Conservation (phyloP, 345 rosid genomes). For the Acer yangbiense region DNA sequence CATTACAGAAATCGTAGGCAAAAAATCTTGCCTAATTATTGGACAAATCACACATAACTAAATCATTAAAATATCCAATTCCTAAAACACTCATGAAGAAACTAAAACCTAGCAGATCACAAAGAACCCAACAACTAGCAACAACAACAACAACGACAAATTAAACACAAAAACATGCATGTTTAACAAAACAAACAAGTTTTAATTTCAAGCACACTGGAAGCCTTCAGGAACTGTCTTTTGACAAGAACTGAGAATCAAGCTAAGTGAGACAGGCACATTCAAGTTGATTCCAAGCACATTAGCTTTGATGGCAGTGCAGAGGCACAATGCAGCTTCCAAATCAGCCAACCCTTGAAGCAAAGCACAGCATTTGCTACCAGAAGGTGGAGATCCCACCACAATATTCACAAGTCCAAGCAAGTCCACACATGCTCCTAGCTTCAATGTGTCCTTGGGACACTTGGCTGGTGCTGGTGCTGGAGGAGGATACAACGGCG, state of each 20-base stretch:
- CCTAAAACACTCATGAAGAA: neutral
- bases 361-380: constrained; percentile 50
- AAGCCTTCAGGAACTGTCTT: constrained; percentile 50
- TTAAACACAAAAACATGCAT: neutral
- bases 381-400: constrained; percentile 39
- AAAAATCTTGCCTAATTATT: neutral
- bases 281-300: constrained; percentile 53
- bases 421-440: constrained; percentile 51
- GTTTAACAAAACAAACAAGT: neutral
- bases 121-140: neutral
- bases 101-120: neutral
- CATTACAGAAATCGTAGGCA: neutral
- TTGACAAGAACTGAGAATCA: constrained; percentile 44
- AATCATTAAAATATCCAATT: neutral
- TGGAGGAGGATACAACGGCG: constrained; percentile 4
- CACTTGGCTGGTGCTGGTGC: constrained; percentile 26
- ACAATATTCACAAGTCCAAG: constrained; percentile 42
- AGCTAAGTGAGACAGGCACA: constrained; percentile 40
- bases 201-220: constrained; percentile 32
- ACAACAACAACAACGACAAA: neutral
- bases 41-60: neutral
- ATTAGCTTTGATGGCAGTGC: constrained; percentile 61
- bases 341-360: constrained; percentile 42
- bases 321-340: constrained; percentile 65
- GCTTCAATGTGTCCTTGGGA: constrained; percentile 49